Percentiles rank a stretch among this genome's conserved stretches.
These are phyloP conservation scores for Pseudotulostoma volvatum DNA, from an alignment of 495 filamentous ascomycete species.

Conservation along the genomic window DNA sequence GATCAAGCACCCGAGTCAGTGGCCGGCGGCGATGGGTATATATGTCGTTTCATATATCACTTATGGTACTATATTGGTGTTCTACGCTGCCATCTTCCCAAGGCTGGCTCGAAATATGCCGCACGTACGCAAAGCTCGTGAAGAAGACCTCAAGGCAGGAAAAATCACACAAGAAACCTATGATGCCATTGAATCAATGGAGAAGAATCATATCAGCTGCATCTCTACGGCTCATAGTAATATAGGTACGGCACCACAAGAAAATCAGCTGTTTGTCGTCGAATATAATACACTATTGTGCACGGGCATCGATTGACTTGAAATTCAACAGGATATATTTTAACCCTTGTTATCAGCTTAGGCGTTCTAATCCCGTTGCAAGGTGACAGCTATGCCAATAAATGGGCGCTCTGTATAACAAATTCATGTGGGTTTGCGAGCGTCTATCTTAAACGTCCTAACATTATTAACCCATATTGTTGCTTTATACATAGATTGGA, in stretches of 20 bases:
- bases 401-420: constrained; percentile 29
- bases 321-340: constrained; percentile 25
- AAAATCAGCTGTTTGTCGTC: too few species aligned
- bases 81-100: constrained; percentile 35
- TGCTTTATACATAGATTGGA: constrained; percentile 25
- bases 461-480: too few species aligned
- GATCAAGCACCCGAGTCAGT: constrained; percentile 27
- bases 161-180: constrained; percentile 27
- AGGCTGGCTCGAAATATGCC: constrained; percentile 30
- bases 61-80: constrained; percentile 32
- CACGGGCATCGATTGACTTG: too few species aligned
- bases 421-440: constrained; percentile 26
- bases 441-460: too few species aligned
- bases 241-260: constrained; percentile 16
- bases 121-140: constrained; percentile 29
- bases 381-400: constrained; percentile 26
- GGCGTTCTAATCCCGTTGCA: constrained; percentile 30
- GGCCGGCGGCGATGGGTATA: constrained; percentile 32
- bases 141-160: constrained; percentile 27
- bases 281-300: too few species aligned
- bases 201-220: constrained; percentile 33
- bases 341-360: constrained; percentile 28
- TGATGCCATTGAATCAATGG: constrained; percentile 31
- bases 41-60: constrained; percentile 32
- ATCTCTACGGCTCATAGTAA: constrained; percentile 35